Conservation (phyloP, 2,329 filamentous ascomycete genomes). For the Venturia asperata region DNA sequence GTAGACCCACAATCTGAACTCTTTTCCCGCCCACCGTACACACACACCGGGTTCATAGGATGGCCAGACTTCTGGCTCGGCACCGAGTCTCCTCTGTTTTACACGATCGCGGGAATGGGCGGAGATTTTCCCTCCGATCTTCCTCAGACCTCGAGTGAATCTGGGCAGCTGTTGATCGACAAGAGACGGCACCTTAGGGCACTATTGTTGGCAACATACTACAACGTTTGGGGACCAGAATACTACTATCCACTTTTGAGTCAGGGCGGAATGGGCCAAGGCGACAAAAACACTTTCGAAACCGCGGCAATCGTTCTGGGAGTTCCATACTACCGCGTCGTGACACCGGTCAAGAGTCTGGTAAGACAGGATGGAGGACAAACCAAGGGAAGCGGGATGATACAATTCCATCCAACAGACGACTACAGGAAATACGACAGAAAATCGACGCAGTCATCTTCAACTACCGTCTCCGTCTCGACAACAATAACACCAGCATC, state of each 20-base stretch:
- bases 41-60: conserved; percentile 35
- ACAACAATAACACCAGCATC: neutral
- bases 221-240: conserved; percentile 42
- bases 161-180: conserved; percentile 40
- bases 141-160: conserved; percentile 36
- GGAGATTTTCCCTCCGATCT: conserved; percentile 27
- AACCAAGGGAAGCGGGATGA: conserved; percentile 22
- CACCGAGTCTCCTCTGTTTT: conserved; percentile 35
- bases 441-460: neutral
- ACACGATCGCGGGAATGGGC: conserved; percentile 31
- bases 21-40: conserved; percentile 38
- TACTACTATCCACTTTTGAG: conserved; percentile 42
- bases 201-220: conserved; percentile 43
- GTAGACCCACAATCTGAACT: conserved; percentile 32
- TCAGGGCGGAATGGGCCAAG: conserved; percentile 43
- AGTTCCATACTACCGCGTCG: conserved; percentile 38
- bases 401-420: conserved; percentile 23
- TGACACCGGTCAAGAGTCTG: neutral
- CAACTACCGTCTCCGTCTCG: neutral
- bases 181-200: conserved; percentile 37
- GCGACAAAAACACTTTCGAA: conserved; percentile 47
- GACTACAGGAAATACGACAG: conserved; percentile 14
- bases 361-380: conserved; percentile 16
- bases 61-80: conserved; percentile 45
- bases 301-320: conserved; percentile 37